Evolutionary conservation across 2,329 filamentous ascomycete species (phyloP).

Genomic region (Colletotrichum sp.): DNA sequence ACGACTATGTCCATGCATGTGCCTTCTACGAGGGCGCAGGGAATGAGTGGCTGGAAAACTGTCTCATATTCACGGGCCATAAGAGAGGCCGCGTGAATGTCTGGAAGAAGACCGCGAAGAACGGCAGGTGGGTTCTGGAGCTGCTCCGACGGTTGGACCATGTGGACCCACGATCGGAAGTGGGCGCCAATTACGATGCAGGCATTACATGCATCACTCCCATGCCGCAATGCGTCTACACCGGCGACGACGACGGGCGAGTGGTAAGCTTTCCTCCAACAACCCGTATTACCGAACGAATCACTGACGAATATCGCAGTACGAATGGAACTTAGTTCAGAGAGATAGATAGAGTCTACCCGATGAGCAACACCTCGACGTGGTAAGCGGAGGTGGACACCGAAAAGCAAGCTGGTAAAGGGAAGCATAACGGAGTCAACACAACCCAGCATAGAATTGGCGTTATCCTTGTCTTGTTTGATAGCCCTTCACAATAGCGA

Average conservation of each 20-base stretch:
- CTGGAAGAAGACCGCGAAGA: conserved; percentile 62
- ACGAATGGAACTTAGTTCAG: conserved; percentile 67
- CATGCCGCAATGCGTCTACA: conserved; percentile 85
- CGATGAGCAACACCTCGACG: not conserved
- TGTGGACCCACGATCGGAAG: conserved; percentile 69
- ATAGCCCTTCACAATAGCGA: not conserved
- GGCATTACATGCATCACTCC: conserved; percentile 87
- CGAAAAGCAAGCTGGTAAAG: conserved; percentile 19
- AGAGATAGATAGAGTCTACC: conserved; percentile 56
- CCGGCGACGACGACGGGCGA: conserved; percentile 89
- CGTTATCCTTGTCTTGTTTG: not conserved
- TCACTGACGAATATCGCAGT: conserved; percentile 42
- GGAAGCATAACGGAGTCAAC: conserved; percentile 12
- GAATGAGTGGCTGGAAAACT: conserved; percentile 90
- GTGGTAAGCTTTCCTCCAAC: conserved; percentile 63
- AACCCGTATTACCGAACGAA: not conserved
- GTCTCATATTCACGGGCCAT: conserved; percentile 89
- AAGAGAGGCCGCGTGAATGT: conserved; percentile 82
- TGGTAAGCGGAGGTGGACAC: not conserved
- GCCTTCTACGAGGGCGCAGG: conserved; percentile 92
- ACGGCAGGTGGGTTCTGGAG: conserved; percentile 76
- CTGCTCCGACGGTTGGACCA: conserved; percentile 85
- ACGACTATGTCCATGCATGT: conserved; percentile 81
- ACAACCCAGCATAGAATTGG: conserved; percentile 13
- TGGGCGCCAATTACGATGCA: conserved; percentile 61